A percentile compares a stretch with the other conserved stretches of the same genome.
phyloP scores from a whole-genome alignment of 1,139 yeast genomes.

The Candida tunisiensis region DNA sequence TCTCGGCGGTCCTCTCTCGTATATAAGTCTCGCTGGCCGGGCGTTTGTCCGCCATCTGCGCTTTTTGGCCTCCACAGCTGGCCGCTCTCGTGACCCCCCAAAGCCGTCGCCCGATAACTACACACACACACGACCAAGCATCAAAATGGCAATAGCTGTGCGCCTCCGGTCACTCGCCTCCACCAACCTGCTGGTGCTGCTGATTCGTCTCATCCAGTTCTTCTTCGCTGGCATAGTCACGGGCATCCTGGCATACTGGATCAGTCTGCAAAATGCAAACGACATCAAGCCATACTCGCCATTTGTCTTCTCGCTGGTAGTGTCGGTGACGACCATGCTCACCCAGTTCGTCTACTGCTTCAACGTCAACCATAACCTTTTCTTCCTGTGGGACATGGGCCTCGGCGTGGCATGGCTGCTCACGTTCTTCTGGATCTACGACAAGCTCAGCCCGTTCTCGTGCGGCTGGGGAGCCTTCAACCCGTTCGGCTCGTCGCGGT shows the following conservation, averaged over 20 bases:
- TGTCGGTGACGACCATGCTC: slow-evolving; percentile 11
- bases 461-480: slow-evolving; percentile 17
- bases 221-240: slow-evolving; percentile 17
- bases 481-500: slow-evolving; percentile 15
- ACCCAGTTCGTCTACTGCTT: slow-evolving; percentile 17
- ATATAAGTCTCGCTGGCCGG: too few species aligned
- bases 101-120: too few species aligned
- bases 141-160: neutral
- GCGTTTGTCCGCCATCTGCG: too few species aligned
- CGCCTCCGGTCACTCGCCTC: slow-evolving; percentile 12
- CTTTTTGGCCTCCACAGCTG: too few species aligned
- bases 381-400: slow-evolving; percentile 14
- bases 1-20: too few species aligned
- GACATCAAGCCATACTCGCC: slow-evolving; percentile 13
- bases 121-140: too few species aligned
- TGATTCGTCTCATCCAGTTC: slow-evolving; percentile 15
- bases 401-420: slow-evolving; percentile 13
- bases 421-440: slow-evolving; percentile 15
- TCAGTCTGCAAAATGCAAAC: slow-evolving; percentile 7
- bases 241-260: slow-evolving; percentile 15
- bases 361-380: slow-evolving; percentile 9
- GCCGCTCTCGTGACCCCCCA: too few species aligned
- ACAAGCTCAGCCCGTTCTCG: slow-evolving; percentile 8
- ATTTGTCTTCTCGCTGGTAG: slow-evolving; percentile 12
- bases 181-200: slow-evolving; percentile 13